Conservation (phyloP, 768 basidiomycete genomes). For the Mycena crocata region DNA sequence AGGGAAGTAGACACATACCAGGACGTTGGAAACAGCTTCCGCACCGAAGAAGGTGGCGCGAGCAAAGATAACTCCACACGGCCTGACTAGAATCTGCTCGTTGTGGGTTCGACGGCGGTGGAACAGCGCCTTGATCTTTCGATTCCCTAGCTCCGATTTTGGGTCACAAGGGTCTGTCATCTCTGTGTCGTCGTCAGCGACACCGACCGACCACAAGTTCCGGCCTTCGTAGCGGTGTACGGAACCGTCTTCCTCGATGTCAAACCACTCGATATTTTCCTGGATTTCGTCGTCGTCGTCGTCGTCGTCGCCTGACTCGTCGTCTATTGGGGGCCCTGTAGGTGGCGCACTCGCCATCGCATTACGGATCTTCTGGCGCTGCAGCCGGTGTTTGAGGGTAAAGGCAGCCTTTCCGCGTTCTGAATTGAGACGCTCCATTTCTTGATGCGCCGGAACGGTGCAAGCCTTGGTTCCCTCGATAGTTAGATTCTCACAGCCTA, state of each 20-base stretch:
- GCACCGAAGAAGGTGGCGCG: too few species aligned
- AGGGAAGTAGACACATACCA: too few species aligned
- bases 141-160: too few species aligned
- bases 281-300: constrained; percentile 19
- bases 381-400: neutral
- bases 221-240: neutral
- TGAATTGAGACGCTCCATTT: constrained; percentile 13
- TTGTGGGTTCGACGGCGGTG: too few species aligned
- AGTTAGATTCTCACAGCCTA: constrained; percentile 22
- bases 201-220: too few species aligned
- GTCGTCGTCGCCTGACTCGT: neutral
- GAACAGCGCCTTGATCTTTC: too few species aligned
- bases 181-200: too few species aligned
- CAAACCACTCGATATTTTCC: constrained; percentile 10
- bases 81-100: too few species aligned
- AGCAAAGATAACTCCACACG: too few species aligned
- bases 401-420: constrained; percentile 7
- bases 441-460: neutral
- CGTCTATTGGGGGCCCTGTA: neutral
- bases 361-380: neutral
- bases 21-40: too few species aligned
- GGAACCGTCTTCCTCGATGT: neutral
- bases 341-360: neutral
- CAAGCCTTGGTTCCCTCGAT: constrained; percentile 19
- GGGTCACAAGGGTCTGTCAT: too few species aligned